A percentile compares a stretch with the other conserved stretches of the same genome.
phyloP scores from a whole-genome alignment of 2,329 filamentous ascomycete species.

The Lasiodiplodia theobromae region DNA sequence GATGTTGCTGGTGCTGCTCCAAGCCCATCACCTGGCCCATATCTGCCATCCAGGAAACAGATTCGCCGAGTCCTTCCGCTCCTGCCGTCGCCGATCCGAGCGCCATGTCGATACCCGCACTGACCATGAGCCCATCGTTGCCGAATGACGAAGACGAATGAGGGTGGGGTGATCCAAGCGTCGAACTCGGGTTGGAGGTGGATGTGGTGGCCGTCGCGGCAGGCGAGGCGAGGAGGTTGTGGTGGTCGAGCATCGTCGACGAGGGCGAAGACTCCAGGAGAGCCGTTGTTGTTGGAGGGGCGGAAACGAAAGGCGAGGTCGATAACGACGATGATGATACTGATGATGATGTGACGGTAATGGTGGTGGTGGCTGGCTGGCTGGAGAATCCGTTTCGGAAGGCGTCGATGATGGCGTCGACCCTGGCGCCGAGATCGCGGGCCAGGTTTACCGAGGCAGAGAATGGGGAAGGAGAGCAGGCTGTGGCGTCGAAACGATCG shows the following conservation, averaged over 20 bases:
- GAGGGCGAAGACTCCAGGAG: not conserved
- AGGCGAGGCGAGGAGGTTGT: not conserved
- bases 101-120: not conserved
- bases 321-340: not conserved
- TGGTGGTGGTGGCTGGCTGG: not conserved
- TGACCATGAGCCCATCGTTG: not conserved
- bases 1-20: not conserved
- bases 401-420: not conserved
- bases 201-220: not conserved
- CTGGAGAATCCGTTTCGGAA: not conserved
- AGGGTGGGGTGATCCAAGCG: not conserved
- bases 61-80: not conserved
- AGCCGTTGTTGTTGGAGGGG: no score
- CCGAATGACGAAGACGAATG: not conserved
- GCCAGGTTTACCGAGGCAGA: not conserved
- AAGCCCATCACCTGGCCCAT: not conserved
- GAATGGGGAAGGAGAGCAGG: not conserved
- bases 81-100: not conserved
- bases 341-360: not conserved
- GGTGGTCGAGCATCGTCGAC: not conserved
- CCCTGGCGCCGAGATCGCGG: constrained; percentile 1
- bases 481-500: not conserved
- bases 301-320: not conserved
- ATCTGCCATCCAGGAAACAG: no score
- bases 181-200: not conserved